phyloP scores from a whole-genome alignment of 176 grass and related monocot genomes.

The Olyra latifolia region DNA sequence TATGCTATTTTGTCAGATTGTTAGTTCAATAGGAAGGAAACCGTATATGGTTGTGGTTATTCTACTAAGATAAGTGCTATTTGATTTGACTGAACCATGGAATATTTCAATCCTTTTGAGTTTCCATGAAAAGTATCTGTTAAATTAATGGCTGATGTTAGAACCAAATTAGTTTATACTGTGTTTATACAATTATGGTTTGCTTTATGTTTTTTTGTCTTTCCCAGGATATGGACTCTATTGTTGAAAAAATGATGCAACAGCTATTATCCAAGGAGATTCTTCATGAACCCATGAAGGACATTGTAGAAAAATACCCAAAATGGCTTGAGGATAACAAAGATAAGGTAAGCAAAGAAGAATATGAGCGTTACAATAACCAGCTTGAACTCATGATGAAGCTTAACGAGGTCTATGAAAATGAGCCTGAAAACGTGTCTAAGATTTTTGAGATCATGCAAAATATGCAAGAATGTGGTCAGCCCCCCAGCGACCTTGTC shows the following conservation, averaged over 20 bases:
- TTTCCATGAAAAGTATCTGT: not conserved
- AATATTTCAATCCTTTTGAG: not conserved
- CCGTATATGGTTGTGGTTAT: not conserved
- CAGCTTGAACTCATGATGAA: constrained; percentile 81
- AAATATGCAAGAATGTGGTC: constrained; percentile 97
- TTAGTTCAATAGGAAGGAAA: constrained; percentile 1
- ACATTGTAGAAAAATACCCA: constrained; percentile 92
- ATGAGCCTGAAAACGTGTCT: constrained; percentile 73
- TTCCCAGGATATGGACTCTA: constrained; percentile 82
- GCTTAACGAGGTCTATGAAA: constrained; percentile 88
- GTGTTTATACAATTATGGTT: not conserved
- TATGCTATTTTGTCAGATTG: not conserved
- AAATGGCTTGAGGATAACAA: constrained; percentile 91
- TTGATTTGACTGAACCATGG: not conserved
- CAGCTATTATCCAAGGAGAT: constrained; percentile 96
- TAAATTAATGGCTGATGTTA: not conserved
- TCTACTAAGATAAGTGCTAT: constrained; percentile 17
- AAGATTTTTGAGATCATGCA: constrained; percentile 95
- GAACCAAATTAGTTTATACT: not conserved
- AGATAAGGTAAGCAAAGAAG: constrained; percentile 69
- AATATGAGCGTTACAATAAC: constrained; percentile 60
- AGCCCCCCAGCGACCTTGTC: constrained; percentile 91
- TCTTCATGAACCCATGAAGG: constrained; percentile 96
- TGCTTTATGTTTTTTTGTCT: constrained; percentile 17
- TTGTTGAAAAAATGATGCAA: constrained; percentile 98